Evolutionary conservation across 139 green algal genomes (phyloP), one percentile per base, ranked within the genome.

Genomic region (Parachlorella kessleri): DNA sequence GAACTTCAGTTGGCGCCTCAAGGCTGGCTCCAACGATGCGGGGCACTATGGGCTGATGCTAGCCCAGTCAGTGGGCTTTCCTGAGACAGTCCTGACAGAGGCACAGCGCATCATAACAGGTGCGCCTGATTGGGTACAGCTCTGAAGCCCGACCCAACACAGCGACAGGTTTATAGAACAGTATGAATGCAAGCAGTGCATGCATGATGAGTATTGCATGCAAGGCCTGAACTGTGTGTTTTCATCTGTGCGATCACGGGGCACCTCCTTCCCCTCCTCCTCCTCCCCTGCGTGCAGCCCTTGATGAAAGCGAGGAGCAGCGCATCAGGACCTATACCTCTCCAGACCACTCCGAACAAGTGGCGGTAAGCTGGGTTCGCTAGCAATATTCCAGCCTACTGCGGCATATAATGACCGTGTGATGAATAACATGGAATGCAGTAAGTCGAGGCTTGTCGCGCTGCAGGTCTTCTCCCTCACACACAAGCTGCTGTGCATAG

Each of bases 31-130:
- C 6, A 41, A 69, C 35, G 55, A 74, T 41, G 54, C 65, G 36
- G 41, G 48, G 26, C 88, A 92, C 73, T 94, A 94, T 70, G 92
- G 92, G 28, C 81, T 96, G 59, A 32, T 84, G 36, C 84, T 95
- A 41, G 92, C 92, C 9, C 35, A 48, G 2, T 65, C 75, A 3
- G 77, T 88, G 38, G 87, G 86, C 14, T 79, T 95, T 38, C 90
- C 90, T 1, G 5, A 26, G 0, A n/a, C 41, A 0, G 70, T 90
- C n/a, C 33, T 92, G 66, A 26, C 55, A 1, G 6, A 75, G 26
- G 87, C 80, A 8, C 59, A 55, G 38, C 67, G 76, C 77, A 81
- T 72, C 40, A 69, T 75, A 33, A 23, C 53, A 74, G 54, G 82
- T 80, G 33, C 14, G 53, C 3, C 18, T 6, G 36, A 26, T 33